A percentile compares a stretch with the other conserved stretches of the same genome.
Evolutionary conservation across 2,329 filamentous ascomycete species (phyloP).

Genomic region (Aspergillus clavatus): DNA sequence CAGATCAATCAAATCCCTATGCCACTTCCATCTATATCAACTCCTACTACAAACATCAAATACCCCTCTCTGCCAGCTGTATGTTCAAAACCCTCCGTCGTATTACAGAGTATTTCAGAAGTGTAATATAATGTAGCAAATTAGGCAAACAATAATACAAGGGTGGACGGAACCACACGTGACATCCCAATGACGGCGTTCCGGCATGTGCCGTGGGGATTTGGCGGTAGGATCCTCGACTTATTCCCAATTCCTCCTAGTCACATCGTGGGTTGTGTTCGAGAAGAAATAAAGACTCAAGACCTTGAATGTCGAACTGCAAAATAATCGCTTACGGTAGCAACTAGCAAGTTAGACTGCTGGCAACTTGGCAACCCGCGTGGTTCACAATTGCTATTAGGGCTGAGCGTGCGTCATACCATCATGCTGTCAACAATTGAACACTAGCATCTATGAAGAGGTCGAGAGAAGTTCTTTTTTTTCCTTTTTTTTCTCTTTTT

Average conservation of each 20-base stretch:
- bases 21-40: no score
- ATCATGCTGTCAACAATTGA: background rate
- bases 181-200: background rate
- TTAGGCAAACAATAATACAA: no score
- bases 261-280: background rate
- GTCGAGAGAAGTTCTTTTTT: no score
- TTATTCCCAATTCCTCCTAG: background rate
- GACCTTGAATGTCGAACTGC: background rate
- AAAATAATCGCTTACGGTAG: background rate
- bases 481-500: no score
- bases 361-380: background rate
- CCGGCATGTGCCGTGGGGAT: background rate
- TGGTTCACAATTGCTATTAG: background rate
- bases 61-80: no score
- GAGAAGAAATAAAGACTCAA: background rate
- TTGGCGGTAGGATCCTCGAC: background rate
- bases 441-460: no score
- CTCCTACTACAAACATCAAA: no score
- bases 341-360: no score
- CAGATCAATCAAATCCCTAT: no score
- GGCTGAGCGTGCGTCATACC: background rate
- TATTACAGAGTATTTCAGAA: no score
- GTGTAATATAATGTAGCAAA: background rate
- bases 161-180: no score
- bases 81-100: no score